Base-by-base conservation (phyloP, 257 asterid species). In the Ocimum tenuiflorum region DNA sequence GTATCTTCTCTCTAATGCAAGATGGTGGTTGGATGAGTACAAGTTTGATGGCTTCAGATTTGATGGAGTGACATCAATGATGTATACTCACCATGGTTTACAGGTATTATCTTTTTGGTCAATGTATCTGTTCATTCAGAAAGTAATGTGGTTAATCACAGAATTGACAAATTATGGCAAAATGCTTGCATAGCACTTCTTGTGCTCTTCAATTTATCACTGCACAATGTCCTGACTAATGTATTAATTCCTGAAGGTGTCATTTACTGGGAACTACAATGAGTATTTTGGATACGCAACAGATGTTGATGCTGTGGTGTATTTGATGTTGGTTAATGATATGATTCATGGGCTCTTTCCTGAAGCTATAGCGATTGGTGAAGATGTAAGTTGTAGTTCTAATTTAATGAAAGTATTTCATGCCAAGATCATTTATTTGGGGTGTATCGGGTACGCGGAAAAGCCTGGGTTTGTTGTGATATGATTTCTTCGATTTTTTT, bases 1-100 rank as follows among this genome's bases (percentile, higher is more conserved):
- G 80, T 92, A 29, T 81, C 99, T 92, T 79, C 96, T 92, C 65
- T 92, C 99, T 22, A 92, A 89, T 74, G 92, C 99, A 43, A 86
- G 99, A 80, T 92, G 97, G 99, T 92, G 99, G 99, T 81, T 92
- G 84, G 98, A 89, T 83, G 97, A 92, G 85, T 94, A 88, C 80
- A 94, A 94, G 85, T 94, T 94, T 57, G 99, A 94, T 67, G 99
- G 99, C 39, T 94, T 94, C 84, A 88, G 99, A 78, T 94, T 88
- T 79, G 99, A 94, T 80, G 99, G 99, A 33, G 96, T 90, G 75
- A 94, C 99, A 60, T 94, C 99, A 55, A 94, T 94, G 99, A 94
- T 94, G 99, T 94, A 94, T 68, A 88, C 95, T 67, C 97, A 94
- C 87, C 99, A 88, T 68, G 99, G 99, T 31, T 85, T 94, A 77